Conservation (phyloP, 1,284 basidiomycete genomes). For the Cronartium ribicola region DNA sequence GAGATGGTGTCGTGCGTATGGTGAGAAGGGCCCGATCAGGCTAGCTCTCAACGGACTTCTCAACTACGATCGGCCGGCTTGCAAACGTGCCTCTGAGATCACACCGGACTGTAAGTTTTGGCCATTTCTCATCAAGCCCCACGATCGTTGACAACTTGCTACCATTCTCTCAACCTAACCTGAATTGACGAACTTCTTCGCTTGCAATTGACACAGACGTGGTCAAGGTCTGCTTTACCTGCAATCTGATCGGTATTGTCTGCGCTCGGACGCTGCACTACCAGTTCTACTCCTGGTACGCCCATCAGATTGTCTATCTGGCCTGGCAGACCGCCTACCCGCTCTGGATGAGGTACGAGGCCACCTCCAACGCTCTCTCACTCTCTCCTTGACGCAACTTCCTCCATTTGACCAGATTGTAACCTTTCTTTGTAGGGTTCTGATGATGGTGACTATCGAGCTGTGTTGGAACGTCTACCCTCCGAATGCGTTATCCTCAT, state of each 20-base stretch:
- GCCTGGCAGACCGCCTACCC: slow-evolving; percentile 69
- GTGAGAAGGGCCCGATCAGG: slow-evolving; percentile 61
- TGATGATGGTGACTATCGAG: slow-evolving; percentile 65
- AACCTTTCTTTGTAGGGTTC: slow-evolving; percentile 56
- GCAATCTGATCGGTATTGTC: slow-evolving; percentile 83
- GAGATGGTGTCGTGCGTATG: slow-evolving; percentile 60
- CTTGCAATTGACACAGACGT: slow-evolving; percentile 60
- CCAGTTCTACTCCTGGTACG: slow-evolving; percentile 98
- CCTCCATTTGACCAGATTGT: background rate
- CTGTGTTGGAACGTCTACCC: slow-evolving; percentile 85
- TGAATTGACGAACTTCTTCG: slow-evolving; percentile 4
- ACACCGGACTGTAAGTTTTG: slow-evolving; percentile 17
- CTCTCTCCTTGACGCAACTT: slow-evolving; percentile 13
- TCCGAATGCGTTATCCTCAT: slow-evolving; percentile 69
- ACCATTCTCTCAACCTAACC: background rate
- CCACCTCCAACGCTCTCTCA: background rate
- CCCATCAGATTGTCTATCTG: slow-evolving; percentile 82
- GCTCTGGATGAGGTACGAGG: slow-evolving; percentile 60
- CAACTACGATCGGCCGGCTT: slow-evolving; percentile 52
- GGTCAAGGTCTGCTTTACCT: slow-evolving; percentile 75
- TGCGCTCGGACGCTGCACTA: slow-evolving; percentile 96
- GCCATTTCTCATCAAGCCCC: background rate
- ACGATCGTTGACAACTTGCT: too few species aligned
- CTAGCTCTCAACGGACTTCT: slow-evolving; percentile 62
- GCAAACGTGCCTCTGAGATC: slow-evolving; percentile 13